Evolutionary conservation across 352 stramenopile genomes (phyloP), one percentile per base, ranked within the genome.

Genomic region (Thraustochytrium sp.): DNA sequence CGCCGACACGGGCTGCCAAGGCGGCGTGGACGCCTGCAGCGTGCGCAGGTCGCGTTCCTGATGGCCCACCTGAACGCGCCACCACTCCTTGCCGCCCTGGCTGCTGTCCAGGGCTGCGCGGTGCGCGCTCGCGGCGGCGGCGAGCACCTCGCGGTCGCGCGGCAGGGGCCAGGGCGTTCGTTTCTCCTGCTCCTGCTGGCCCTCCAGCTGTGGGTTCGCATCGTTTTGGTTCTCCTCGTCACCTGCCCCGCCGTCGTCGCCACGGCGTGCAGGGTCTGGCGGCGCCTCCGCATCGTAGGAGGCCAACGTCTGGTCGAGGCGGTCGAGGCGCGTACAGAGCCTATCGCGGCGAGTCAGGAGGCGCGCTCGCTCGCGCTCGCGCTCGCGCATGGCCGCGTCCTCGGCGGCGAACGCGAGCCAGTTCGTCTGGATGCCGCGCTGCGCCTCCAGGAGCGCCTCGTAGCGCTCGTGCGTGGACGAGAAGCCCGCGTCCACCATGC

Each of bases 41-140:
- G 11, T 77, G 2, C 65, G 65, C 2, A 77, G 68, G 37, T 77
- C 65, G 9, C 49, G 29, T 38, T 77, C 65, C 36, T 77, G 26
- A 36, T 77, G 65, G 42, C 65, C 65, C 2, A 77, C 13, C 42
- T 62, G 42, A 11, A 77, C 65, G 18, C 65, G 65, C 65, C 65
- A 77, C 65, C 65, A 77, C 65, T 77, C 65, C 46, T 77, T 77
- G 29, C 65, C 65, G 18, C 68, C 42, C n/a, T 62, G 42, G 21
- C 23, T 26, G 31, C 64, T 77, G 23, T 77, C 65, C 46, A 77
- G 16, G 2, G 65, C 49, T 13, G 65, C 42, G 0, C 16, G 13
- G 46, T 77, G 65, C 13, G 42, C 42, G 4, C 34, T 62, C 13
- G n/a, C 13, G 0, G 65, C 65, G 18, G 8, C 65, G 11, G 21